Evolutionary conservation across 2,329 filamentous ascomycete genomes (phyloP).

Genomic region (Cordyceps militaris): DNA sequence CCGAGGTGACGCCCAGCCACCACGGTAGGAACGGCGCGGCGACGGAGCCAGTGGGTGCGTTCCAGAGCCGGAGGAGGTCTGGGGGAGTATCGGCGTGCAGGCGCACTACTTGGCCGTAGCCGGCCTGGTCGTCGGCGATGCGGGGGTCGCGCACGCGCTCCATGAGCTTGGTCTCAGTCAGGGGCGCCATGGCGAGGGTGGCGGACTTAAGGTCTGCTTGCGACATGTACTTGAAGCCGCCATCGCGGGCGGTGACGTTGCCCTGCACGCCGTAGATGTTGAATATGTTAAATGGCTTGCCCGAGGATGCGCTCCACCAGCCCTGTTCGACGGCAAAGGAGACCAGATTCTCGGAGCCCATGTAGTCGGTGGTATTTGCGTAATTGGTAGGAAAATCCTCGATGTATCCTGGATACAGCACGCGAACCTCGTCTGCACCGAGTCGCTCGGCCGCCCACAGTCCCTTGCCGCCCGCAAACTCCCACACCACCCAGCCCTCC

Average conservation of each 20-base stretch:
- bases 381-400: slow-evolving; percentile 22
- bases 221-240: slow-evolving; percentile 26
- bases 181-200: slow-evolving; percentile 34
- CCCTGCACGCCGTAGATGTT: slow-evolving; percentile 20
- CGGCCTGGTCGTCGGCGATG: slow-evolving; percentile 22
- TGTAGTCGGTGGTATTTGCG: slow-evolving; percentile 18
- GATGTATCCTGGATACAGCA: slow-evolving; percentile 24
- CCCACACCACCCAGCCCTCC: slow-evolving; percentile 25
- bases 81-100: slow-evolving; percentile 15
- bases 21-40: slow-evolving; percentile 22
- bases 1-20: slow-evolving; percentile 21
- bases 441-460: slow-evolving; percentile 24
- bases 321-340: slow-evolving; percentile 22
- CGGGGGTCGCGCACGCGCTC: slow-evolving; percentile 24
- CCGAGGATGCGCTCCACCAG: slow-evolving; percentile 21
- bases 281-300: slow-evolving; percentile 23
- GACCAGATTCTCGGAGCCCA: slow-evolving; percentile 22
- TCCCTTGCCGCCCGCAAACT: slow-evolving; percentile 21
- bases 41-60: slow-evolving; percentile 21
- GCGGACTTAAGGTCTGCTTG: slow-evolving; percentile 20
- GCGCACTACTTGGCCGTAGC: slow-evolving; percentile 23
- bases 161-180: slow-evolving; percentile 43
- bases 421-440: slow-evolving; percentile 19
- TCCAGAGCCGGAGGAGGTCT: slow-evolving; percentile 21
- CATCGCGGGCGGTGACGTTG: slow-evolving; percentile 19